Percentiles rank a stretch among this genome's conserved stretches.
These are phyloP conservation scores for Tolypocladium sp. DNA, from an alignment of 2,329 filamentous ascomycete species.

Conservation along the genomic window DNA sequence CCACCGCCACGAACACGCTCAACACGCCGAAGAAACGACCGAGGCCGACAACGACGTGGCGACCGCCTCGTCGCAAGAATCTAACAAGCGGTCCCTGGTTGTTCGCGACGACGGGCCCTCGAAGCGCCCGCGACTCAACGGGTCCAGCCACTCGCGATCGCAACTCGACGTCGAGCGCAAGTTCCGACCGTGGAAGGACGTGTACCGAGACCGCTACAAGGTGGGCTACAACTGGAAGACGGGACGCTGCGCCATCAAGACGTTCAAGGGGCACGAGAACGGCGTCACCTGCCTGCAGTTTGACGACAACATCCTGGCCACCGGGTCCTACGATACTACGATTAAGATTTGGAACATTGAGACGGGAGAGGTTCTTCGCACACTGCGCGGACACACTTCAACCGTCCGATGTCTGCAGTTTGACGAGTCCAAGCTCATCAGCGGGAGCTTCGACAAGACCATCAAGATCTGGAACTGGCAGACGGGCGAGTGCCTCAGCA, in stretches of 20 bases:
- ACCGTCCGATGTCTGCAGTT: slow-evolving; percentile 89
- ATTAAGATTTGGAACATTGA: slow-evolving; percentile 96
- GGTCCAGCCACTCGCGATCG: slow-evolving; percentile 16
- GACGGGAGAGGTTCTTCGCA: slow-evolving; percentile 78
- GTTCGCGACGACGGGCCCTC: slow-evolving; percentile 18
- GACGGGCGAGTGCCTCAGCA: slow-evolving; percentile 78
- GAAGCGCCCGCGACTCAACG: slow-evolving; percentile 23
- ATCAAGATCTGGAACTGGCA: slow-evolving; percentile 96
- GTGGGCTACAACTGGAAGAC: slow-evolving; percentile 98
- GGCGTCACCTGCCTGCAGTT: slow-evolving; percentile 52
- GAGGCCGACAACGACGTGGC: slow-evolving; percentile 12
- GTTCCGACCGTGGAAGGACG: slow-evolving; percentile 80
- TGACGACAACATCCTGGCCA: slow-evolving; percentile 83
- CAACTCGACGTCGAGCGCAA: slow-evolving; percentile 35
- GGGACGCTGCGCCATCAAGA: slow-evolving; percentile 74
- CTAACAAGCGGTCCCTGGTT: slow-evolving; percentile 23
- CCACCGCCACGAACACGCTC: slow-evolving; percentile 5
- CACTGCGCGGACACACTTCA: slow-evolving; percentile 69
- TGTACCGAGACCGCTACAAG: slow-evolving; percentile 91
- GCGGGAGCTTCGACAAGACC: slow-evolving; percentile 77
- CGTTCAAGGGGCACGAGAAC: slow-evolving; percentile 79
- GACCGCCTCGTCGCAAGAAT: slow-evolving; percentile 11
- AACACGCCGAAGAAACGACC: slow-evolving; percentile 10
- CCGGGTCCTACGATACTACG: slow-evolving; percentile 88
- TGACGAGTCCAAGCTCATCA: slow-evolving; percentile 84